phyloP scores from a whole-genome alignment of 345 rosid species.

The Hypericum androsaemum region DNA sequence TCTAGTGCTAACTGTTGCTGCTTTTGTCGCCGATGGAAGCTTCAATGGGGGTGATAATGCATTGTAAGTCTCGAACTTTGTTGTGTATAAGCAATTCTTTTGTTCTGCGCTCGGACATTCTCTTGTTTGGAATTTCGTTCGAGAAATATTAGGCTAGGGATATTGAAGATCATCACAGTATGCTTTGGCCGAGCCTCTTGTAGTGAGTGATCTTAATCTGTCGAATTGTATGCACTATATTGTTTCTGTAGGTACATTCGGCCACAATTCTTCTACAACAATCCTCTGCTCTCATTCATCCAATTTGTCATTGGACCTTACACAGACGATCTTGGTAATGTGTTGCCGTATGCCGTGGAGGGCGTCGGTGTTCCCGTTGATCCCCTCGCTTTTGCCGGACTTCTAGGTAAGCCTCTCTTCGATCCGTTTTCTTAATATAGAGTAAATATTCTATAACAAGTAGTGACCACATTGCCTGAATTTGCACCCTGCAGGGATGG shows the following conservation, averaged over 20 bases:
- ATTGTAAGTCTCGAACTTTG: constrained; percentile 38
- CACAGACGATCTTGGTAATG: constrained; percentile 83
- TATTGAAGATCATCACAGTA: too few relatives aligned
- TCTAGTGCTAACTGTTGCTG: constrained; percentile 56
- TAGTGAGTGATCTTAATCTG: neutral
- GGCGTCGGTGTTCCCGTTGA: constrained; percentile 89
- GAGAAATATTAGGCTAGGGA: too few relatives aligned
- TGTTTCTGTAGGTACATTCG: constrained; percentile 59
- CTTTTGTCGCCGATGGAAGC: constrained; percentile 74
- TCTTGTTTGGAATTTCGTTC: too few relatives aligned
- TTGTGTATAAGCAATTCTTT: too few relatives aligned
- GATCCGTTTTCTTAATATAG: neutral
- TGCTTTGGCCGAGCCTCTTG: neutral
- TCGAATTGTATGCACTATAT: neutral
- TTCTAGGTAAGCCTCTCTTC: constrained; percentile 46
- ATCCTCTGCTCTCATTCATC: constrained; percentile 74
- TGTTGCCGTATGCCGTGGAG: constrained; percentile 87
- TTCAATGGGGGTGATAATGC: constrained; percentile 94
- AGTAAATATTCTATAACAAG: neutral
- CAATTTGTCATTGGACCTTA: constrained; percentile 87
- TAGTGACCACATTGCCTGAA: neutral
- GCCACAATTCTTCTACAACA: constrained; percentile 83
- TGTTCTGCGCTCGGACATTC: too few relatives aligned
- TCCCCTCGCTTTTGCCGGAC: constrained; percentile 95
- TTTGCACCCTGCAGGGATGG: constrained; percentile 55